Evolutionary conservation across 169 alveolate species (phyloP), one percentile per base, ranked within the genome.

Genomic region (Plasmodium cynomolgi): DNA sequence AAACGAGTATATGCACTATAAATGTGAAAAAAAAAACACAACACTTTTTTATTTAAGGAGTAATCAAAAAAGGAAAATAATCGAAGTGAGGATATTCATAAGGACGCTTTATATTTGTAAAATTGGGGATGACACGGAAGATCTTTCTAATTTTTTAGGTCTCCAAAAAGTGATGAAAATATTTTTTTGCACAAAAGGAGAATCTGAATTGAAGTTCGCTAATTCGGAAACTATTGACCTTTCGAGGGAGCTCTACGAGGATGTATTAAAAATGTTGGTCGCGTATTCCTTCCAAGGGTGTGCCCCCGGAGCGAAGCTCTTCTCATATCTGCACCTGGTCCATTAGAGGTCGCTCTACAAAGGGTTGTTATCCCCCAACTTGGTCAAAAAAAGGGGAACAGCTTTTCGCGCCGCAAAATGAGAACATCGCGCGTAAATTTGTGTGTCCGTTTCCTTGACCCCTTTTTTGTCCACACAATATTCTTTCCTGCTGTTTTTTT

Each of bases 111-210:
- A 86, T 54, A 86, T 86, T 75, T 86, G 74, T 41, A 75, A 75
- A 54, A 86, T 86, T 34, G 0, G 20, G 68, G 81, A 86, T n/a
- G 23, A 13, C 13, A 56, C 26, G 74, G 23, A 13, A 5, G 8
- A 71, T 23, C 44, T 37, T 77, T 58, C 79, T 34, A 75, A 77
- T 77, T 75, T 56, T 33, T 17, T 77, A 44, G 80, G 39, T 44
- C 68, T 86, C 68, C 93, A 86, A 54, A 86, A 86, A 86, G 86
- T 50, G 23, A 86, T 86, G 81, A 86, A 86, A 79, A 58, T 86
- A 75, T 86, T 86, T 34, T 86, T 75, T 77, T 75, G 73, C 41
- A 20, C 44, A 58, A 86, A 75, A 75, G n/a, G 23, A 2, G 44
- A 86, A 50, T 17, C 41, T 34, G 41, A 86, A 41, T 54, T 47